These are phyloP conservation scores for Leccinum imitatum DNA, from an alignment of 768 basidiomycete genomes.

Conservation along the genomic window DNA sequence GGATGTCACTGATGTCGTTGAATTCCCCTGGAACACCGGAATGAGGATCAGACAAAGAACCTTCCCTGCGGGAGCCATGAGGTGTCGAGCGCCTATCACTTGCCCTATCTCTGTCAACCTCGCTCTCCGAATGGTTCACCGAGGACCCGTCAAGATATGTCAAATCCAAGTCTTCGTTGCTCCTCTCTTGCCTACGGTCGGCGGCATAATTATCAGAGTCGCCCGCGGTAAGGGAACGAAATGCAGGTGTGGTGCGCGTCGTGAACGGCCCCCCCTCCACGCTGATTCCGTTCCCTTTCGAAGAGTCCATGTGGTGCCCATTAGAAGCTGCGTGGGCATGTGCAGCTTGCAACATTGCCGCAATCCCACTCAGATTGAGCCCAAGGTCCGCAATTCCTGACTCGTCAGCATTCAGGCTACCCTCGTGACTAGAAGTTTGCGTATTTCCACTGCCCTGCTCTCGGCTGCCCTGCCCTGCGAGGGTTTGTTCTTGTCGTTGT, in stretches of 20 bases:
- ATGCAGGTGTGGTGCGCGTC: slow-evolving; percentile 73
- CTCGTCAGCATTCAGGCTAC: slow-evolving; percentile 16
- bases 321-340: slow-evolving; percentile 57
- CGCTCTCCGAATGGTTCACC: slow-evolving; percentile 13
- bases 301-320: slow-evolving; percentile 45
- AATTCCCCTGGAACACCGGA: slow-evolving; percentile 58
- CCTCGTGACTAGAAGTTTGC: slow-evolving; percentile 14
- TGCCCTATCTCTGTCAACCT: slow-evolving; percentile 41
- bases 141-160: slow-evolving; percentile 45
- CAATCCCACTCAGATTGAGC: slow-evolving; percentile 61
- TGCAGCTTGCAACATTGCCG: slow-evolving; percentile 79
- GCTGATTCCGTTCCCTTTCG: slow-evolving; percentile 47
- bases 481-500: slow-evolving; percentile 53
- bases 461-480: slow-evolving; percentile 37
- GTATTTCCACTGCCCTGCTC: slow-evolving; percentile 23
- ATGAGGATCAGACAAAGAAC: slow-evolving; percentile 42
- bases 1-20: slow-evolving; percentile 72
- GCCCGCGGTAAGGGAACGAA: slow-evolving; percentile 71
- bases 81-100: slow-evolving; percentile 38
- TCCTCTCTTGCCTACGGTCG: slow-evolving; percentile 32
- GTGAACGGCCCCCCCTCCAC: slow-evolving; percentile 46
- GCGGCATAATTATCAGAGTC: slow-evolving; percentile 25
- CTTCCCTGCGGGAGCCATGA: slow-evolving; percentile 22
- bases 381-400: slow-evolving; percentile 40
- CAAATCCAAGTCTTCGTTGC: slow-evolving; percentile 53